These are phyloP conservation scores for Micractinium sp. DNA, from an alignment of 139 green algal genomes.

Conservation along the genomic window DNA sequence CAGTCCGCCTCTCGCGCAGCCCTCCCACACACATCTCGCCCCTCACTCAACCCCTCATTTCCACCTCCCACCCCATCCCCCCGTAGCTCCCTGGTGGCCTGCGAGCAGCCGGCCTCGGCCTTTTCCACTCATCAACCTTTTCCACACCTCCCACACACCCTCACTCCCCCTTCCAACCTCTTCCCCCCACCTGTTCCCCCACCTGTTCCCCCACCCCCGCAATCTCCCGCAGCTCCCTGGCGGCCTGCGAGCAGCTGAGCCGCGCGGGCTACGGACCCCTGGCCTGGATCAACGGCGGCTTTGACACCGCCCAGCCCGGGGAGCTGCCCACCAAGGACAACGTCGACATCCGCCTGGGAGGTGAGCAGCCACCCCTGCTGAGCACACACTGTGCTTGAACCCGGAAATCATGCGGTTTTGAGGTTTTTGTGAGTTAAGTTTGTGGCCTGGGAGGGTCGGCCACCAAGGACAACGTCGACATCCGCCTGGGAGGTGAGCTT, in stretches of 20 bases:
- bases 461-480: neutral
- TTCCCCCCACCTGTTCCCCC: neutral
- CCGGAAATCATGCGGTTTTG: too few species aligned
- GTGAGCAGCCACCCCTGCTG: neutral
- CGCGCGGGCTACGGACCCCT: slow-evolving; percentile 69
- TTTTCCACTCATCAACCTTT: too few species aligned
- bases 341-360: slow-evolving; percentile 63
- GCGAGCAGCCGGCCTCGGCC: too few species aligned
- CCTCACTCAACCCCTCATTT: too few species aligned
- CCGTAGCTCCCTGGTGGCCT: too few species aligned
- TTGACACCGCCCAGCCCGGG: slow-evolving; percentile 80
- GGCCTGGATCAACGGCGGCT: slow-evolving; percentile 92
- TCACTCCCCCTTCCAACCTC: neutral
- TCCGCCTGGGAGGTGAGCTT: slow-evolving; percentile 14
- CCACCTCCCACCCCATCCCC: too few species aligned
- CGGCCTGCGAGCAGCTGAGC: slow-evolving; percentile 67
- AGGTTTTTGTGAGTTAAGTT: too few species aligned
- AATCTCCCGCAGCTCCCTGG: slow-evolving; percentile 66
- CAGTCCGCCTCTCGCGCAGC: too few species aligned
- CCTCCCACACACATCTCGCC: too few species aligned
- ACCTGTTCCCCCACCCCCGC: neutral
- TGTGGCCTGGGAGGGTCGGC: neutral
- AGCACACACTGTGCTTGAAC: neutral
- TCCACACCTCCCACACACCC: too few species aligned
- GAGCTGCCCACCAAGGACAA: slow-evolving; percentile 63